Percentiles rank a stretch among this genome's conserved stretches.
These are phyloP conservation scores for Ophiostoma angusticollis DNA, from an alignment of 2,329 filamentous ascomycete genomes.

Conservation along the genomic window DNA sequence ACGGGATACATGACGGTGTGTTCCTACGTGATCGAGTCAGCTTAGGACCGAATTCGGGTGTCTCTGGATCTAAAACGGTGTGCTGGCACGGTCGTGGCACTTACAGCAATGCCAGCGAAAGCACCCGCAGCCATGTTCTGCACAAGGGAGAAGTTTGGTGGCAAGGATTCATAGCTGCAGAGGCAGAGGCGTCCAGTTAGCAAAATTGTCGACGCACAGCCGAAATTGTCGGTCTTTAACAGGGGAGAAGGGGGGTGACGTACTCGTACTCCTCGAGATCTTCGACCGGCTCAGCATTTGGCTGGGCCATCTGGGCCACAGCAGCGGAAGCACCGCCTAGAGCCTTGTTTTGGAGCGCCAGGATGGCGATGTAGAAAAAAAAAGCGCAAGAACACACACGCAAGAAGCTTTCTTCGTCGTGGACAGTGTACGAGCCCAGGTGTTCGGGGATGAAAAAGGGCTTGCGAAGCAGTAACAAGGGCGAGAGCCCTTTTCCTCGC, in stretches of 20 bases:
- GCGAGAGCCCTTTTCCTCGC: too few species aligned
- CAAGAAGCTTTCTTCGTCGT: background rate
- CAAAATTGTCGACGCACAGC: too few species aligned
- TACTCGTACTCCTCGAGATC: constrained; percentile 57
- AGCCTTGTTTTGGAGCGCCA: constrained; percentile 49
- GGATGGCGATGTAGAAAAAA: constrained; percentile 32
- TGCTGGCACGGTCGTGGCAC: constrained; percentile 19
- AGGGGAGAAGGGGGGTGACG: constrained; percentile 19
- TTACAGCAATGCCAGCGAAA: constrained; percentile 89
- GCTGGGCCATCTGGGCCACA: constrained; percentile 59
- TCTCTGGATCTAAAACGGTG: background rate
- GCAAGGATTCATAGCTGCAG: constrained; percentile 74
- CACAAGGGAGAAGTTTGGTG: constrained; percentile 82
- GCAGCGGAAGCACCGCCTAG: constrained; percentile 52
- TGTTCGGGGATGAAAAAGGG: too few species aligned
- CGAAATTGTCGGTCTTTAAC: too few species aligned
- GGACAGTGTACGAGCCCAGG: too few species aligned
- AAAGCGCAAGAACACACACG: constrained; percentile 1
- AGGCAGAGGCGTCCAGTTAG: background rate
- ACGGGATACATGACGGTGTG: constrained; percentile 99
- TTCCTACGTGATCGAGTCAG: constrained; percentile 44
- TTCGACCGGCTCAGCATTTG: constrained; percentile 48
- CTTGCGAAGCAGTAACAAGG: too few species aligned
- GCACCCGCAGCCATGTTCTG: constrained; percentile 95
- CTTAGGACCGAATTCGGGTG: background rate